Evolutionary conservation across 1,139 yeast species (phyloP), one percentile per base, ranked within the genome.

Genomic region (Meyerozyma smithsonii): DNA sequence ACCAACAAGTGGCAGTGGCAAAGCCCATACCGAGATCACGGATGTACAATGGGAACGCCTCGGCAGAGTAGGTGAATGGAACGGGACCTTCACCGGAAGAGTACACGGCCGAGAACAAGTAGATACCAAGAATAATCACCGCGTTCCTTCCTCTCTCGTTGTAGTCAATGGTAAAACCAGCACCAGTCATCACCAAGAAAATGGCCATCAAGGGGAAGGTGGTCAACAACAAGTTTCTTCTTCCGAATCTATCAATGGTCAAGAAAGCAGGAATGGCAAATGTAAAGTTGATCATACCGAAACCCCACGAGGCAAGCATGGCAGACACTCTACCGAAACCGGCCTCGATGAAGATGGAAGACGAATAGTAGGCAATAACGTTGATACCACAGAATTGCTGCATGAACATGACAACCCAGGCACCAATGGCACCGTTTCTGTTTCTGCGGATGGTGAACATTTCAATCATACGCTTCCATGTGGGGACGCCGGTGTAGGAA

Each of bases 381-480:
- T 87, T 88, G 56, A 88, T 81, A 54, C 96, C 96, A 64, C 95
- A 87, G 67, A 88, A 84, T 59, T 88, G 96, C 66, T 88, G 96
- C 88, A 84, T 84, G 57, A 86, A 84, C 81, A 88, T 87, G 46
- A 81, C 86, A 46, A 86, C 72, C 76, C 84, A 84, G 3, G 95
- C 79, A 41, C 88, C 95, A 42, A 82, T 52, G 8, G 88, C 79
- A 42, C 92, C 95, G 53, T 88, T 82, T 63, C 95, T 76, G 62
- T 86, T 85, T 69, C 96, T 78, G 59, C 92, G 77, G 38, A 84
- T 70, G 10, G 81, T 72, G 55, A 81, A 69, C 71, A 81, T 66
- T 58, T 81, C 83, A 40, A 62, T 62, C 38, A 76, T 38, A 53
- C 80, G 74, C 50, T 60, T 63, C 56, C 66, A 66, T 42, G 81